phyloP scores from a whole-genome alignment of 352 stramenopile species.

The Globisporangium megalacanthum region DNA sequence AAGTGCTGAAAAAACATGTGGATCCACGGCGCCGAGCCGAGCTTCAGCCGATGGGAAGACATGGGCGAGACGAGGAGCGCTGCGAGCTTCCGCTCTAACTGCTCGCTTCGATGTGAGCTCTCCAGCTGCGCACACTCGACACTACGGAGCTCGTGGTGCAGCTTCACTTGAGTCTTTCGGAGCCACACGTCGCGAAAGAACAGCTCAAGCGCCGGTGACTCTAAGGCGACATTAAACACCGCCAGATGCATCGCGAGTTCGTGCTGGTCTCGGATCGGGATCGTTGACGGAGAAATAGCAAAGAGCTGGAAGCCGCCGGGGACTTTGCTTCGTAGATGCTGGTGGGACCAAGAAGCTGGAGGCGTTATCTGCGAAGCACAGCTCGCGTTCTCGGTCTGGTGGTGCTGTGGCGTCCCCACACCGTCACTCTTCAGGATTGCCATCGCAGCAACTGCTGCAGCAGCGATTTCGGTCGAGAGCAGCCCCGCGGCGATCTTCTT shows the following conservation, averaged over 20 bases:
- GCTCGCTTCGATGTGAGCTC: constrained; percentile 2
- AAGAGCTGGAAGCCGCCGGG: constrained; percentile 44
- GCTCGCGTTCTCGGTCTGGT: background rate
- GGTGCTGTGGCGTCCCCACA: constrained; percentile 6
- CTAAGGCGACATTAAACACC: constrained; percentile 17
- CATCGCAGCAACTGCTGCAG: constrained; percentile 4
- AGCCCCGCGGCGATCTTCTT: constrained; percentile 4
- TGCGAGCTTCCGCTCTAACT: background rate
- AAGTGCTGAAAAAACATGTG: constrained; percentile 9
- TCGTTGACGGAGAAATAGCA: constrained; percentile 20
- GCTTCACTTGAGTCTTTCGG: constrained; percentile 6
- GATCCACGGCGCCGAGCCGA: constrained; percentile 1
- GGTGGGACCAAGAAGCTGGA: background rate
- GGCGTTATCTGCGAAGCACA: background rate
- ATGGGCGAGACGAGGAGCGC: background rate
- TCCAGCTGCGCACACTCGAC: constrained; percentile 9
- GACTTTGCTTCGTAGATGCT: background rate
- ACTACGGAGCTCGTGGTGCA: constrained; percentile 14
- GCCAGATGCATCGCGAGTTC: constrained; percentile 15
- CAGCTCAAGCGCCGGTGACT: constrained; percentile 3
- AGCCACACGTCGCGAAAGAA: constrained; percentile 25
- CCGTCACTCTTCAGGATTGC: background rate
- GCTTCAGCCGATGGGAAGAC: background rate
- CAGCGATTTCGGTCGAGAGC: constrained; percentile 11
- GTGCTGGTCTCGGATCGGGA: constrained; percentile 14